Base-by-base conservation (phyloP, 306 rosid genomes). In the Vigna radiata region DNA sequence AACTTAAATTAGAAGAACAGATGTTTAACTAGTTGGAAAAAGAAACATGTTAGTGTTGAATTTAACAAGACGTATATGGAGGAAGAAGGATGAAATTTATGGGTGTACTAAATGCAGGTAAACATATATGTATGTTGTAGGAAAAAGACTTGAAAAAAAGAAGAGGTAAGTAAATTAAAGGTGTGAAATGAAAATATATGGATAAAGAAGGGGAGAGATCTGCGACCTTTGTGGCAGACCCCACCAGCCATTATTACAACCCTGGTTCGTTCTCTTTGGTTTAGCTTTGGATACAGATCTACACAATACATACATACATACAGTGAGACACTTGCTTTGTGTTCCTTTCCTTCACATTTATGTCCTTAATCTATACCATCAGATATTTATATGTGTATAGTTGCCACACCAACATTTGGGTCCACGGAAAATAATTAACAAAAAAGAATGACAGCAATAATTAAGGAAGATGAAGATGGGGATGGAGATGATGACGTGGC, bases 161-260 rank as follows among this genome's bases (percentile, higher is more conserved):
- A 27, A 29, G 33, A 29, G 33, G 33, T 29, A 29, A 29, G 4
- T 29, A 4, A 29, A 29, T 29, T 3, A 29, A 29, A 29, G 2
- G 12, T 58, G 11, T 33, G 13, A 61, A 31, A 61, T 23, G 11
- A 1, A 29, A 60, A 80, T 56, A 70, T 64, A 72, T 52, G 1
- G 56, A 64, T 33, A 29, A 36, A 18, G 36, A 65, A 72, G 61
- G 25, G 86, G 86, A 36, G 86, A 84, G 89, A 86, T 87, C 86
- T 49, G 75, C 87, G 15, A 23, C 89, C 90, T 83, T 92, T 87
- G 79, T 47, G 70, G 89, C 58, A 82, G 90, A 88, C 83, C 96
- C 90, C 91, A 90, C 91, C 75, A 63, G 65, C 54, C 61, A 79
- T 86, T 93, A 90, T 93, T 90, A 84, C 91, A 85, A 76, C 59